Conservation (phyloP, 1,139 yeast genomes). For the Yamadazyma triangularis region DNA sequence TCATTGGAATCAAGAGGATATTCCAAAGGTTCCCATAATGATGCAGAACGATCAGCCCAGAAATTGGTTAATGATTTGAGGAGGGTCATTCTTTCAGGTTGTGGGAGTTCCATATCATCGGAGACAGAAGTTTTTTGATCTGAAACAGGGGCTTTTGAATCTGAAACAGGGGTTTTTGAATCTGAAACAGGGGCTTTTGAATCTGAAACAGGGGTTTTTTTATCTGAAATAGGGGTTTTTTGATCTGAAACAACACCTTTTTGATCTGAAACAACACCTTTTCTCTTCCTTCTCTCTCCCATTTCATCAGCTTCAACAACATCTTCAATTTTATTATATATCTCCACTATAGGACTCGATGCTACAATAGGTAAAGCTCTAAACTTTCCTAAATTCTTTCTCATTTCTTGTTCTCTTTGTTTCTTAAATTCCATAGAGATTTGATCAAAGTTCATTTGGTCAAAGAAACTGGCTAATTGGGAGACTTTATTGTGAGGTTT, state of each 20-base stretch:
- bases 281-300: constrained; percentile 7
- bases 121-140: constrained; percentile 11
- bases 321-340: constrained; percentile 83
- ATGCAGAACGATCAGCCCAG: constrained; percentile 97
- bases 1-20: constrained; percentile 80
- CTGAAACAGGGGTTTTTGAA: too few relatives aligned
- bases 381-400: constrained; percentile 56
- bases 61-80: constrained; percentile 83
- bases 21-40: constrained; percentile 88
- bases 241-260: constrained; percentile 3
- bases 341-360: constrained; percentile 86
- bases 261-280: constrained; percentile 2
- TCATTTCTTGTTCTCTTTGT: constrained; percentile 77
- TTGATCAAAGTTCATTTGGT: constrained; percentile 75
- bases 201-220: constrained; percentile 7
- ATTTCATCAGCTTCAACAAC: constrained; percentile 58
- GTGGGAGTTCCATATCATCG: constrained; percentile 21
- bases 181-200: constrained; percentile 8
- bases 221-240: constrained; percentile 2
- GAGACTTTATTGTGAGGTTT: constrained; percentile 41
- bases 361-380: constrained; percentile 73
- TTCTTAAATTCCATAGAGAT: constrained; percentile 80
- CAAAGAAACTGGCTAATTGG: constrained; percentile 64
- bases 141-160: too few relatives aligned
- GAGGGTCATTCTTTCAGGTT: constrained; percentile 68